These are phyloP conservation scores for Theobroma cacao DNA, from an alignment of 345 rosid genomes.

Conservation along the genomic window DNA sequence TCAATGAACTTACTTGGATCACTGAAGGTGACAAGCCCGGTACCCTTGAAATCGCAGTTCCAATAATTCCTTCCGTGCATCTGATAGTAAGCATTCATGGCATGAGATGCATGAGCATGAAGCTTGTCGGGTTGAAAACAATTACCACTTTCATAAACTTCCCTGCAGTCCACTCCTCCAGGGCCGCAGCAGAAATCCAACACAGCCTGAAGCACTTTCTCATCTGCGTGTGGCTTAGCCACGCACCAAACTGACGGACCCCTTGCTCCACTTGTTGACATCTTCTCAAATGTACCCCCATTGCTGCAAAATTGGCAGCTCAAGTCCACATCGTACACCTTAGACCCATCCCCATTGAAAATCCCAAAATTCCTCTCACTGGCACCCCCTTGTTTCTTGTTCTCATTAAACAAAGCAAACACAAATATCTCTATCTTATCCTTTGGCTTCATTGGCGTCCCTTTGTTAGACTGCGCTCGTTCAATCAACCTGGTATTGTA, in stretches of 20 bases:
- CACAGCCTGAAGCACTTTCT: constrained; percentile 53
- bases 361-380: constrained; percentile 63
- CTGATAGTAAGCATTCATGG: constrained; percentile 69
- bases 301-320: constrained; percentile 55
- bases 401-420: constrained; percentile 67
- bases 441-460: constrained; percentile 56
- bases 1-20: constrained; percentile 52
- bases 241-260: constrained; percentile 76
- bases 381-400: constrained; percentile 49
- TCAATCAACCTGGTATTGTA: constrained; percentile 60
- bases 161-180: constrained; percentile 73
- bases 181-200: constrained; percentile 60
- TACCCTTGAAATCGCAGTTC: constrained; percentile 73
- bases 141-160: constrained; percentile 39
- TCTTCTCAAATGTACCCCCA: constrained; percentile 35
- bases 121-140: constrained; percentile 52
- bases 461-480: constrained; percentile 48
- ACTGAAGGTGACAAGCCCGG: constrained; percentile 60
- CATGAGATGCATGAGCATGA: constrained; percentile 66
- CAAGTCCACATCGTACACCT: constrained; percentile 53
- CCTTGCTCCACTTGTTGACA: constrained; percentile 17
- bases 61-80: constrained; percentile 75
- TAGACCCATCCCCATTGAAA: constrained; percentile 58
- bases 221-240: constrained; percentile 68
- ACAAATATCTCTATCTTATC: constrained; percentile 45